phyloP scores from a whole-genome alignment of 352 stramenopile species.

The Phytophthora sansomeana region DNA sequence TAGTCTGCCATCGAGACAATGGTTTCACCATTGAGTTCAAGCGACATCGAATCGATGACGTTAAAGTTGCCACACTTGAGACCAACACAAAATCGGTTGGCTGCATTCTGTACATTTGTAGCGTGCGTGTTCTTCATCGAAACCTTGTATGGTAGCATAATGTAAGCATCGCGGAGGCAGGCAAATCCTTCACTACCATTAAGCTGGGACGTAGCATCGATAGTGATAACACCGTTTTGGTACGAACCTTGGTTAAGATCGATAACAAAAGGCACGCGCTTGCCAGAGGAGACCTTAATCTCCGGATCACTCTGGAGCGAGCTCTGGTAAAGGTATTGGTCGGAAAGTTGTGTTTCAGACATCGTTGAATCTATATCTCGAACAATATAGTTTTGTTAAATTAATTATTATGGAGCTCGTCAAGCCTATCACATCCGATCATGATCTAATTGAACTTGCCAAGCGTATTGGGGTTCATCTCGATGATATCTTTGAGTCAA shows the following conservation, averaged over 20 bases:
- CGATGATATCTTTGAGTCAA: constrained; percentile 10
- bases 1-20: constrained; percentile 11
- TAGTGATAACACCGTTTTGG: constrained; percentile 22
- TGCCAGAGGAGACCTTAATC: constrained; percentile 6
- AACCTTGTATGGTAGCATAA: constrained; percentile 20
- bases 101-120: background rate
- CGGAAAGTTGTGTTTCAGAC: constrained; percentile 16
- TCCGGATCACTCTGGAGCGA: constrained; percentile 14
- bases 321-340: constrained; percentile 12
- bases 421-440: too few relatives aligned
- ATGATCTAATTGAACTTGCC: constrained; percentile 14
- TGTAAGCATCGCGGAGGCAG: constrained; percentile 25
- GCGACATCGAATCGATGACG: background rate
- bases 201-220: constrained; percentile 15
- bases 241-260: constrained; percentile 20
- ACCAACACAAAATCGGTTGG: constrained; percentile 3
- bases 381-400: constrained; percentile 10
- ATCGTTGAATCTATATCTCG: constrained; percentile 15
- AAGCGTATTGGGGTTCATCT: background rate
- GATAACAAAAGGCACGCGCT: constrained; percentile 13
- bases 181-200: constrained; percentile 7
- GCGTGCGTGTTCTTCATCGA: constrained; percentile 11
- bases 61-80: constrained; percentile 11
- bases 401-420: too few relatives aligned
- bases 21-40: constrained; percentile 12